phyloP scores from a whole-genome alignment of 768 basidiomycete species.

The Hygrocybe coccinea region DNA sequence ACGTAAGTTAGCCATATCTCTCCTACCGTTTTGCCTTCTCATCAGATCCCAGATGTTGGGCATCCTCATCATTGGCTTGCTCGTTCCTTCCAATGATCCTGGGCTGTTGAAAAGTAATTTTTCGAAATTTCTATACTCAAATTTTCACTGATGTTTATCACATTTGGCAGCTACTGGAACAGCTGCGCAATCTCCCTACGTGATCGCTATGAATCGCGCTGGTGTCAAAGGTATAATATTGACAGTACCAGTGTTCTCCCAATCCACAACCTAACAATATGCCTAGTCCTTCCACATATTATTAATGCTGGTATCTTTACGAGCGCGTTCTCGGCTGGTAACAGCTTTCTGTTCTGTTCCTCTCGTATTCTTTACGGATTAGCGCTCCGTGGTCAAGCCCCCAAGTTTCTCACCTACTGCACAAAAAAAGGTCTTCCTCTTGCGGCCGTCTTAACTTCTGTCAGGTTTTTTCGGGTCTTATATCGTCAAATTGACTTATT shows the following conservation, averaged over 20 bases:
- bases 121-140: neutral
- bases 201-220: slow-evolving; percentile 70
- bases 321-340: slow-evolving; percentile 67
- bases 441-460: slow-evolving; percentile 33
- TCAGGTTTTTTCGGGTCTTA: slow-evolving; percentile 18
- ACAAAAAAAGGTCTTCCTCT: slow-evolving; percentile 48
- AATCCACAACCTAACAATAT: slow-evolving; percentile 1
- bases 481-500: neutral
- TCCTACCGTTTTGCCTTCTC: neutral
- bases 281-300: slow-evolving; percentile 53
- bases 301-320: slow-evolving; percentile 72
- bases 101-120: slow-evolving; percentile 39
- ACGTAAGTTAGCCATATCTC: slow-evolving; percentile 37
- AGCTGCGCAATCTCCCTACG: slow-evolving; percentile 79
- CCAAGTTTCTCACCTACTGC: slow-evolving; percentile 39
- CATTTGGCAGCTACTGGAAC: slow-evolving; percentile 40
- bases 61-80: slow-evolving; percentile 70
- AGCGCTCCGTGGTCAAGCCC: slow-evolving; percentile 49
- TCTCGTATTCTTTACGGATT: slow-evolving; percentile 52
- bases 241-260: slow-evolving; percentile 5
- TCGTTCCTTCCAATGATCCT: slow-evolving; percentile 65
- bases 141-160: neutral
- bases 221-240: slow-evolving; percentile 58
- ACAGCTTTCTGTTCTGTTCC: slow-evolving; percentile 56
- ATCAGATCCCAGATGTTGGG: slow-evolving; percentile 50